Conservation (phyloP, 768 basidiomycete genomes). For the Cyathus striatus region DNA sequence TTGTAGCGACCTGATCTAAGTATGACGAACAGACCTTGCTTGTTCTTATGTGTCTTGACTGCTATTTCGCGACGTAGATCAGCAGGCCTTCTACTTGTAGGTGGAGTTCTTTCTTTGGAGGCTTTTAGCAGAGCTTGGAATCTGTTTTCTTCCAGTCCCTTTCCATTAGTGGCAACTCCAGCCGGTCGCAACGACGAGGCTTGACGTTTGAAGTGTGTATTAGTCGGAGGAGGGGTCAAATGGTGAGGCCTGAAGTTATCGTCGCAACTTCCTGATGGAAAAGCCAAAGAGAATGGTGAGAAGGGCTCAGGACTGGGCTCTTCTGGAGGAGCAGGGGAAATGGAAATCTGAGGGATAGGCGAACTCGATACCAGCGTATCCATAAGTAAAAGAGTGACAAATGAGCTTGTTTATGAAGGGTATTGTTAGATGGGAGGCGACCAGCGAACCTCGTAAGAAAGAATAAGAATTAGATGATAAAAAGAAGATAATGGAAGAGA, state of each 20-base stretch:
- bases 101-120: conserved; percentile 49
- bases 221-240: conserved; percentile 50
- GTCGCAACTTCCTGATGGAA: no score
- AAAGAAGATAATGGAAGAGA: conserved; percentile 19
- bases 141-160: conserved; percentile 57
- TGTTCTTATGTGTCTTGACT: conserved; percentile 64
- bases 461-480: conserved; percentile 11
- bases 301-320: conserved; percentile 46
- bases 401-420: no score
- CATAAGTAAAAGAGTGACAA: no score
- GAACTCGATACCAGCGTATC: no score
- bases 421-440: no score
- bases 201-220: conserved; percentile 36
- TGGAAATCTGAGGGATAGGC: conserved; percentile 61
- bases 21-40: conserved; percentile 52
- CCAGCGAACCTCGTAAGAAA: no score
- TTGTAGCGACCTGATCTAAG: neutral
- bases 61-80: conserved; percentile 75
- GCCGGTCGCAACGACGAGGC: conserved; percentile 47
- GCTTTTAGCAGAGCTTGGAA: conserved; percentile 63
- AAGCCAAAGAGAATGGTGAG: no score
- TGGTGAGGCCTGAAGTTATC: conserved; percentile 54
- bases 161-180: conserved; percentile 27
- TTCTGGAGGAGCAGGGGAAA: conserved; percentile 64
- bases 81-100: conserved; percentile 36